Evolutionary conservation across 495 filamentous ascomycete genomes (phyloP).

Genomic region (Cercophora samala): DNA sequence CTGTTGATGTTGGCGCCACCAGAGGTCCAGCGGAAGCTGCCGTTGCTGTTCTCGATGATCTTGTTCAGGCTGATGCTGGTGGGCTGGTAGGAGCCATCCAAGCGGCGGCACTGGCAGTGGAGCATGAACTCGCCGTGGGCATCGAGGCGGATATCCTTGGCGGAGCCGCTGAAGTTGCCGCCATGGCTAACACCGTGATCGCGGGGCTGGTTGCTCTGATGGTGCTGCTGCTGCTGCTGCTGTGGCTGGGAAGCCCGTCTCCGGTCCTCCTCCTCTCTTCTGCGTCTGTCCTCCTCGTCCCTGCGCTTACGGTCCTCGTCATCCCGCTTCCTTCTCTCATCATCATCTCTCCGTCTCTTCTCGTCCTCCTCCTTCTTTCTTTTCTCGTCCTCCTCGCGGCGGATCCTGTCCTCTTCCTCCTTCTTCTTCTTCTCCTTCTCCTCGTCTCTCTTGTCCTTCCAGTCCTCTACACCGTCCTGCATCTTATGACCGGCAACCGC

Average conservation of each 20-base stretch:
- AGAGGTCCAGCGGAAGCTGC: constrained; percentile 34
- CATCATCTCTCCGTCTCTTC: constrained; percentile 10
- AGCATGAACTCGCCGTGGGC: constrained; percentile 33
- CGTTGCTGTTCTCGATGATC: constrained; percentile 32
- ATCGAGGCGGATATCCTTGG: constrained; percentile 35
- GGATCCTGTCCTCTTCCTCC: constrained; percentile 34
- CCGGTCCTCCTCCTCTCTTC: constrained; percentile 21
- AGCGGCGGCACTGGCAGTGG: constrained; percentile 30
- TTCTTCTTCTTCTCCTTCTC: constrained; percentile 28
- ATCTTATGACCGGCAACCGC: constrained; percentile 39
- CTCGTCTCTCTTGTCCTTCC: constrained; percentile 39
- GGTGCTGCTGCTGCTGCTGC: constrained; percentile 20
- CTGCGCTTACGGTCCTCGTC: constrained; percentile 4
- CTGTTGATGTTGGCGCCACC: constrained; percentile 9
- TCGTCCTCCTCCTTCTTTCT: constrained; percentile 17
- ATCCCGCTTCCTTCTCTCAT: constrained; percentile 21
- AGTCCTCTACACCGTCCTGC: constrained; percentile 36
- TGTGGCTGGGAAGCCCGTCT: constrained; percentile 4
- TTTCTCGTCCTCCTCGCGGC: constrained; percentile 35
- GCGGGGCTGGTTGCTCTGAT: constrained; percentile 11
- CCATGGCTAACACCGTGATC: constrained; percentile 20
- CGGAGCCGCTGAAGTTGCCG: constrained; percentile 35
- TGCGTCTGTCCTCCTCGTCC: constrained; percentile 1
- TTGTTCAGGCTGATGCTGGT: constrained; percentile 37
- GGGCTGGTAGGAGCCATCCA: constrained; percentile 29